Percentiles rank a stretch among this genome's conserved stretches.
Conservation (phyloP, 176 grass and related monocot species). For the Saccharum officinarum region DNA sequence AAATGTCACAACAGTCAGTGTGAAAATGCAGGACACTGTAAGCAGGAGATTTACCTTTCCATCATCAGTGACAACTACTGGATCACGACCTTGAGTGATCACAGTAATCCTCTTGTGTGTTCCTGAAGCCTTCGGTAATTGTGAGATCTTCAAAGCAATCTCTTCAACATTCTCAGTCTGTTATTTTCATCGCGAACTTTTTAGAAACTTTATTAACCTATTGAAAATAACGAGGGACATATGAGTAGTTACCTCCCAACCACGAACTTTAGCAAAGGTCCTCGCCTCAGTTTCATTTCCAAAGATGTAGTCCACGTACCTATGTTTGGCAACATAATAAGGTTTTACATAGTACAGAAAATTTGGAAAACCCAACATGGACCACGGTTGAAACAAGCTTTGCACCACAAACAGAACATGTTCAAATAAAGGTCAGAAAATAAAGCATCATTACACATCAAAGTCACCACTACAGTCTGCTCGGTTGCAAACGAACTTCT, state of each 20-base stretch:
- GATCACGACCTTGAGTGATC: slow-evolving; percentile 82
- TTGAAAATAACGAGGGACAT: not conserved
- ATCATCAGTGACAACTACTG: slow-evolving; percentile 68
- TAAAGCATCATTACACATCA: slow-evolving; percentile 19
- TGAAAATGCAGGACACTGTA: not conserved
- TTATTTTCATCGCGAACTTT: slow-evolving; percentile 17
- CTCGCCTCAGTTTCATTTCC: slow-evolving; percentile 91
- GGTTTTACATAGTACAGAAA: not conserved
- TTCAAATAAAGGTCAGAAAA: not conserved
- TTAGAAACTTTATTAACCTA: not conserved
- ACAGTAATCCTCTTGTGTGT: slow-evolving; percentile 67
- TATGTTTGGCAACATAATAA: slow-evolving; percentile 14
- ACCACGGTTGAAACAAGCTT: not conserved
- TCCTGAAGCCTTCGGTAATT: slow-evolving; percentile 64
- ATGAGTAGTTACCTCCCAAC: slow-evolving; percentile 57
- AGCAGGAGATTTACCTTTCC: slow-evolving; percentile 58
- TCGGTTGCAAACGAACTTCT: not conserved
- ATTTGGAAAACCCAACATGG: not conserved
- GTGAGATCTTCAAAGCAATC: slow-evolving; percentile 78
- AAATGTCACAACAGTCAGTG: not conserved
- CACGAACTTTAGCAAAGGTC: slow-evolving; percentile 68
- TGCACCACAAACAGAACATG: not conserved
- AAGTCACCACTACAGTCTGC: not conserved
- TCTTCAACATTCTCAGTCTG: slow-evolving; percentile 82
- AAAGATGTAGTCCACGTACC: slow-evolving; percentile 73